Percentiles rank a stretch among this genome's conserved stretches.
Conservation (phyloP, 2,329 filamentous ascomycete genomes). For the Sclerotinia glacialis region DNA sequence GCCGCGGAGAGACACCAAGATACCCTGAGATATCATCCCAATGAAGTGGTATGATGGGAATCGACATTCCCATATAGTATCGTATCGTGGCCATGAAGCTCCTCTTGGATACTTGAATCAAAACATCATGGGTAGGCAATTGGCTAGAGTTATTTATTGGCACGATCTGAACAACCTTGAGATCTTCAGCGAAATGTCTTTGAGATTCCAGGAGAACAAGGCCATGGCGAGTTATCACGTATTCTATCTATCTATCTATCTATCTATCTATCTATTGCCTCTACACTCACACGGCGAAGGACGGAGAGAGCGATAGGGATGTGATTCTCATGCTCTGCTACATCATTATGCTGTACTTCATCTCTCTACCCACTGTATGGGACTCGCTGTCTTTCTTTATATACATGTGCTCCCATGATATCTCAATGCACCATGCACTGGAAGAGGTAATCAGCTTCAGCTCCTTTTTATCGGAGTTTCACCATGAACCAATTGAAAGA, state of each 20-base stretch:
- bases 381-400: slow-evolving; percentile 18
- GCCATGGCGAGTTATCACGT: background rate
- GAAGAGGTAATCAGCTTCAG: slow-evolving; percentile 20
- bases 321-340: slow-evolving; percentile 16
- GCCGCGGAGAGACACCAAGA: slow-evolving; percentile 7
- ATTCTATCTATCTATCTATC: no score
- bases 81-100: background rate
- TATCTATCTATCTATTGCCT: background rate
- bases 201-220: background rate
- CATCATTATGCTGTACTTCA: slow-evolving; percentile 10
- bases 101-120: background rate
- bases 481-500: slow-evolving; percentile 3
- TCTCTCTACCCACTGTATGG: slow-evolving; percentile 21
- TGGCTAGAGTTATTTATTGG: no score
- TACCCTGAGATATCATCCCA: slow-evolving; percentile 8
- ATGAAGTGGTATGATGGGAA: slow-evolving; percentile 1
- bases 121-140: background rate
- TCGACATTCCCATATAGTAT: background rate
- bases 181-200: background rate
- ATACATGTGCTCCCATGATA: slow-evolving; percentile 20
- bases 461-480: background rate
- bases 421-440: slow-evolving; percentile 5
- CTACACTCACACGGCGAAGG: background rate
- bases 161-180: no score
- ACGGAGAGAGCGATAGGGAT: slow-evolving; percentile 10